Base-by-base conservation (phyloP, 2,329 filamentous ascomycete species). In the Hypoxylon sp. region DNA sequence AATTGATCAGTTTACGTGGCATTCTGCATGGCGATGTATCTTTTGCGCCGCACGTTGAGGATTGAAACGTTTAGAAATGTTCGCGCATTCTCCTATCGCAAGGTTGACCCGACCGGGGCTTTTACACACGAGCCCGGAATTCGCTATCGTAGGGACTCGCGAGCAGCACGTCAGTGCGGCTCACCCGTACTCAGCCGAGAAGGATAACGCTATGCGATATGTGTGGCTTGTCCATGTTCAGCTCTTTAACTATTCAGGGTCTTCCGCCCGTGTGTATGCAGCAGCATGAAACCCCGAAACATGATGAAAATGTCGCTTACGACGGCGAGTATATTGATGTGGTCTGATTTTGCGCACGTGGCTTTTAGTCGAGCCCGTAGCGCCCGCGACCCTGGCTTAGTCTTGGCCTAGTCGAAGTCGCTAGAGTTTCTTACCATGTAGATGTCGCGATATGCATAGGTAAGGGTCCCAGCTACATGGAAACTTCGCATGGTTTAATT, bases 1-100 rank as follows among this genome's bases (percentile, higher is more conserved):
- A n/a, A n/a, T n/a, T n/a, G n/a, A n/a, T n/a, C 55, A 34, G 50
- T 32, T 43, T 43, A 46, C 26, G 47, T 28, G 24, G 44, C 41
- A 30, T 43, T 15, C 46, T 11, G 22, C 13, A 41, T 41, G 26
- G 17, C 17, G 30, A 55, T 50, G 30, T 34, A 15, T 34, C 2
- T 30, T 22, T 44, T 43, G 50, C 49, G 56, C 50, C 43, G 17
- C 19, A 41, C 17, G 41, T 11, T 41, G 37, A 22, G 41, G 6
- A 22, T 57, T 34, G 49, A 54, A 60, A 66, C 59, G 64, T 57
- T 66, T 64, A 61, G 57, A 67, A 67, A 51, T 39, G 49, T 58
- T 52, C 37, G 56, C 56, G 51, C 43, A 55, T 50, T 43, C 57
- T 51, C 51, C 30, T 19, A 47, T 41, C 56, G 37, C 55, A 62